These are phyloP conservation scores for Poa pratensis DNA, from an alignment of 176 grass and related monocot species.

Conservation along the genomic window DNA sequence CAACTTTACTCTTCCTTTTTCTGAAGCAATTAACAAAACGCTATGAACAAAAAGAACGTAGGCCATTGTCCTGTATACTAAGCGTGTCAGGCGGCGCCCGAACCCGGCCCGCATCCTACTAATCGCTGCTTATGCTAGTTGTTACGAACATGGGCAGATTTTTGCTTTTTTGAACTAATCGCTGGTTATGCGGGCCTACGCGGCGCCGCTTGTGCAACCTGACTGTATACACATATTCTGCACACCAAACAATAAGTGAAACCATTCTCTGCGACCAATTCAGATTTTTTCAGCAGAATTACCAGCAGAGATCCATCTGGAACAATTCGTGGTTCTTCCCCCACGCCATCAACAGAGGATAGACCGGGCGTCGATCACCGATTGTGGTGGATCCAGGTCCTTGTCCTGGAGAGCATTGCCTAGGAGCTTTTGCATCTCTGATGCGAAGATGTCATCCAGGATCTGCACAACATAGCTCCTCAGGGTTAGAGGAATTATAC, in stretches of 20 bases:
- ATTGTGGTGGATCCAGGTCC: slow-evolving; percentile 83
- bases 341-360: slow-evolving; percentile 60
- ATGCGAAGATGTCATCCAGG: slow-evolving; percentile 81
- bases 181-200: no score
- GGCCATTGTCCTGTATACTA: slow-evolving; percentile 31
- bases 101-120: no score
- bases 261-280: neutral
- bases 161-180: no score
- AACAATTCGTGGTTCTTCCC: neutral
- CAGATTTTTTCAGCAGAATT: neutral
- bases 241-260: slow-evolving; percentile 44
- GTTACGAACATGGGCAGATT: no score
- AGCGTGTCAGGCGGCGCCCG: no score
- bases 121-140: no score
- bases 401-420: slow-evolving; percentile 93
- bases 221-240: slow-evolving; percentile 39
- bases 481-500: slow-evolving; percentile 11
- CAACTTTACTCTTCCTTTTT: neutral
- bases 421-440: slow-evolving; percentile 90
- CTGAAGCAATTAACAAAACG: neutral
- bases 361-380: slow-evolving; percentile 79
- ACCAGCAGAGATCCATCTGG: neutral
- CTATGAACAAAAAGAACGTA: slow-evolving; percentile 51
- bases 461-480: slow-evolving; percentile 61
- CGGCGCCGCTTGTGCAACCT: no score